These are phyloP conservation scores for Deakozyma indianensis DNA, from an alignment of 805 yeast species.

Conservation along the genomic window DNA sequence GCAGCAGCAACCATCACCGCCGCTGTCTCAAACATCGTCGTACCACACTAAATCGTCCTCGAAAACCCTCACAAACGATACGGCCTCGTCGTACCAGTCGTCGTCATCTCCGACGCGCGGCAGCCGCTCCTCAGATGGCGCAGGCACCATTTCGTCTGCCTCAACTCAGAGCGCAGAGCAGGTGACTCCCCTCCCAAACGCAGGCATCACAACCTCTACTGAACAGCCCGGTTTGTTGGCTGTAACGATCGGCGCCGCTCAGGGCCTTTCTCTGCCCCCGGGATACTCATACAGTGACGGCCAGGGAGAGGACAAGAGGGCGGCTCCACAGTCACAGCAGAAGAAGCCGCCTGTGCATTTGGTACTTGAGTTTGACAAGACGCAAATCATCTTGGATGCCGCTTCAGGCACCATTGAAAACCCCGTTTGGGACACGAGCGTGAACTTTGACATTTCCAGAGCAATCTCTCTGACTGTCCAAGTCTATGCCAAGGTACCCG, in stretches of 20 bases:
- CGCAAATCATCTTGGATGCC: constrained; percentile 80
- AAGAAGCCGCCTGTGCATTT: constrained; percentile 59
- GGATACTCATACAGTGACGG: neutral
- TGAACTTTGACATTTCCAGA: constrained; percentile 77
- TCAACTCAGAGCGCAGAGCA: neutral
- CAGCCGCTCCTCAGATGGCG: neutral
- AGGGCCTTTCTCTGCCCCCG: constrained; percentile 55
- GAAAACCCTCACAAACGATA: neutral
- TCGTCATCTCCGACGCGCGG: neutral
- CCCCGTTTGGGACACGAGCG: constrained; percentile 79
- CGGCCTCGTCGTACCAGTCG: neutral
- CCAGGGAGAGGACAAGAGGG: neutral
- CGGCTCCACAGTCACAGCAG: constrained; percentile 19
- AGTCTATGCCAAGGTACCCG: constrained; percentile 57
- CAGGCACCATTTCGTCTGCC: constrained; percentile 1
- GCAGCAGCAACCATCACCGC: neutral
- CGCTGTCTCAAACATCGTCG: neutral
- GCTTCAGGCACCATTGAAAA: constrained; percentile 62
- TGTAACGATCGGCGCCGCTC: constrained; percentile 60
- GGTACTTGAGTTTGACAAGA: constrained; percentile 89
- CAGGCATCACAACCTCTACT: constrained; percentile 9
- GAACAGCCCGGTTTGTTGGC: constrained; percentile 58
- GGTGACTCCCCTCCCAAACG: neutral
- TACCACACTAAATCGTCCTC: neutral
- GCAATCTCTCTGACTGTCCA: constrained; percentile 57